Conservation (phyloP, 1,284 basidiomycete genomes). For the Apiotrichum siamense region DNA sequence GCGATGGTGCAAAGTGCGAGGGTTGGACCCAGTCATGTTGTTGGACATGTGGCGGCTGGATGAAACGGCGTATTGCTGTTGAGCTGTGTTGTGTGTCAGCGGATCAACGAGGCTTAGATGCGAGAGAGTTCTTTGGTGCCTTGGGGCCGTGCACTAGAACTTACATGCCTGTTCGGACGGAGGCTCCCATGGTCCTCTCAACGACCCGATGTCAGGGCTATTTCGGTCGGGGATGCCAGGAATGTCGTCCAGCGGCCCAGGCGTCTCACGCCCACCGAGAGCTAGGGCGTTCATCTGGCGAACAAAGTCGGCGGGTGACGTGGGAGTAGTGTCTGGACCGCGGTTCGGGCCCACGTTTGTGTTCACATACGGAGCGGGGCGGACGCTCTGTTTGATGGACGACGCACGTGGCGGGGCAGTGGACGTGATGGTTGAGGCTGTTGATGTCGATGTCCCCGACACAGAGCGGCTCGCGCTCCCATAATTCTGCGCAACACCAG, state of each 20-base stretch:
- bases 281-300: constrained; percentile 17
- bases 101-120: no score
- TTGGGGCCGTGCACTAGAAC: neutral
- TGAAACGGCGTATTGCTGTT: no score
- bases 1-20: constrained; percentile 26
- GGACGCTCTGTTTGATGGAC: neutral
- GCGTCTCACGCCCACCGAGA: constrained; percentile 15
- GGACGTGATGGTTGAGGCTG: neutral
- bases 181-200: constrained; percentile 10
- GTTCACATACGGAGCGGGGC: neutral
- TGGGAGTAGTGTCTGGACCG: neutral
- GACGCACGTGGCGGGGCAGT: neutral
- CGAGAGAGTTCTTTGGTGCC: neutral
- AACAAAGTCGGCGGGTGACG: constrained; percentile 18
- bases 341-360: neutral
- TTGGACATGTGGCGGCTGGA: constrained; percentile 11
- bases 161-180: constrained; percentile 1
- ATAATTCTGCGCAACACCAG: neutral
- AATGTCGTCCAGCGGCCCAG: constrained; percentile 18
- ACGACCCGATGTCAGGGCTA: constrained; percentile 4
- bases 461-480: neutral
- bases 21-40: constrained; percentile 7
- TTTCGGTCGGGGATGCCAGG: constrained; percentile 22
- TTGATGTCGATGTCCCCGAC: neutral
- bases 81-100: neutral